Evolutionary conservation across 2,329 filamentous ascomycete species (phyloP), one percentile per base, ranked within the genome.

Genomic region (Hawksworthiomyces lignivorus): DNA sequence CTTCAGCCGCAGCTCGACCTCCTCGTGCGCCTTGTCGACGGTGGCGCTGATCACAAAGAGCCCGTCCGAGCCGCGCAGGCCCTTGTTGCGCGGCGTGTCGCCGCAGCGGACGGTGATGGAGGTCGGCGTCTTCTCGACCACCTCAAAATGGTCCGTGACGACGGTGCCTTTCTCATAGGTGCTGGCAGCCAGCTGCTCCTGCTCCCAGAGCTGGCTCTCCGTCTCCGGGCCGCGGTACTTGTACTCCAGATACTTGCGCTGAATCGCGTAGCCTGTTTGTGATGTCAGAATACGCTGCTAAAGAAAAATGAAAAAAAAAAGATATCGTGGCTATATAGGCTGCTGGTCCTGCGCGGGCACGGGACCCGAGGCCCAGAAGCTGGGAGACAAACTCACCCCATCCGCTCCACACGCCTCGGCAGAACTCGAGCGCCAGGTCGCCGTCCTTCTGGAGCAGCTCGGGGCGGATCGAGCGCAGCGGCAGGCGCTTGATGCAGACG

Each of bases 61-160:
- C 0, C 82, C 82, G 53, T 86, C 82, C 2, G 71, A 74, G 8
- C 69, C 64, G 7, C 82, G 69, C 2, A 74, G 68, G 1, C 64
- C 71, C 33, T 62, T 63, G 33, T 73, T 73, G 18, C 75, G 65
- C 0, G 82, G 82, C 2, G 75, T 75, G 48, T 80, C 82, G 14
- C 82, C 82, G 50, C 76, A 82, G 18, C 82, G 75, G 18, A 85
- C 69, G 1, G 77, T 68, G 45, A 85, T 80, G 10, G 69, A 64
- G 7, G 68, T 69, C 0, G 72, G 63, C 0, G 73, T 79, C 61
- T 81, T 81, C 40, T 79, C 73, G 1, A 86, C 63, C 0, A 86
- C 80, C 57, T 85, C 78, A 54, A 86, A 86, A 58, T 86, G 82
- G 55, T 86, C 80, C 4, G 77, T 82, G 44, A 86, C 73, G 30